phyloP scores from a whole-genome alignment of 257 asterid genomes.

The Jasminum sambac region DNA sequence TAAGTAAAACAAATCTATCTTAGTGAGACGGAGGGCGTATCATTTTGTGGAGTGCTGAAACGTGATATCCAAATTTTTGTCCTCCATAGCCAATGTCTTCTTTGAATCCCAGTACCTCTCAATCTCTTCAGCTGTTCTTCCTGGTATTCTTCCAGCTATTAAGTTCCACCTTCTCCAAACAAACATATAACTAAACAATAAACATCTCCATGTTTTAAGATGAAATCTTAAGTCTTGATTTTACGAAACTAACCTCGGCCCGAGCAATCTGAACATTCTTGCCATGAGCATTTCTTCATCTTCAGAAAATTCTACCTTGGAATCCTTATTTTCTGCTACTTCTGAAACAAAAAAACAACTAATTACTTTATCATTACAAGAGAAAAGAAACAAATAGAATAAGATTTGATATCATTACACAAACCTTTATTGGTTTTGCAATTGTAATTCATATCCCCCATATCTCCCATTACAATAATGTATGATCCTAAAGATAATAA shows the following conservation, averaged over 20 bases:
- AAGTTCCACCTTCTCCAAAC: background rate
- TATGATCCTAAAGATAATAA: background rate
- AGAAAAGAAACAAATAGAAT: background rate
- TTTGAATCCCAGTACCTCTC: slow-evolving; percentile 1
- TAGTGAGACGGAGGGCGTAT: background rate
- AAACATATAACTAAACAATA: background rate
- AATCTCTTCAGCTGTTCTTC: slow-evolving; percentile 10
- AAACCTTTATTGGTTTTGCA: background rate
- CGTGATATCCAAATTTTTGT: background rate
- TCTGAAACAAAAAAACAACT: background rate
- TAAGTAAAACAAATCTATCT: background rate
- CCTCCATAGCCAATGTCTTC: background rate
- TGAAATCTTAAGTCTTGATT: too few species aligned
- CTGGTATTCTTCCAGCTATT: slow-evolving; percentile 6
- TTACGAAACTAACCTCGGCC: slow-evolving; percentile 25
- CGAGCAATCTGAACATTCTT: slow-evolving; percentile 34
- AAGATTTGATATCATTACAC: background rate
- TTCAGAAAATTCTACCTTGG: slow-evolving; percentile 29
- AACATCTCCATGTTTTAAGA: too few species aligned
- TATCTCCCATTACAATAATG: background rate
- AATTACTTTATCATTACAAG: background rate
- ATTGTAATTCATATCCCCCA: background rate
- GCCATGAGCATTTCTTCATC: slow-evolving; percentile 34
- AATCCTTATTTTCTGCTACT: slow-evolving; percentile 16
- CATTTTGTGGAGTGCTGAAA: background rate